Conservation (phyloP, 2,329 filamentous ascomycete genomes). For the Diaporthe citrichinensis region DNA sequence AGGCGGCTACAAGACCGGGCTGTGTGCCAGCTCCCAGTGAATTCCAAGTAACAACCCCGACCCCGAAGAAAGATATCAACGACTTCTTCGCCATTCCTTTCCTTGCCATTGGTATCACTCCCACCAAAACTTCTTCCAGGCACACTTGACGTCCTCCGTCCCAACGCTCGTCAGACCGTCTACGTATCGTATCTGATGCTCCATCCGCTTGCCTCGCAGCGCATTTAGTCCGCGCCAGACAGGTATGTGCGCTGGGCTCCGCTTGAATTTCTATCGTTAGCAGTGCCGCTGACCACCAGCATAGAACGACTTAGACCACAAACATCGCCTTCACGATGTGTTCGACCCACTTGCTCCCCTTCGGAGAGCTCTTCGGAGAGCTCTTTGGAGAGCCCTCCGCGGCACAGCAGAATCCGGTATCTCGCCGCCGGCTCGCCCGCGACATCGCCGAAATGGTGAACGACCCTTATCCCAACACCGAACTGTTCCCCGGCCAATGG, state of each 20-base stretch:
- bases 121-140: neutral
- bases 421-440: neutral
- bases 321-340: too few relatives aligned
- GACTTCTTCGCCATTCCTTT: neutral
- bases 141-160: neutral
- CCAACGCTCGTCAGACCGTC: neutral
- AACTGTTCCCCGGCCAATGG: neutral
- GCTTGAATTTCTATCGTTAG: neutral
- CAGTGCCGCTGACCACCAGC: neutral
- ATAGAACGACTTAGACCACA: neutral
- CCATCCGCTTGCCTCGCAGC: neutral
- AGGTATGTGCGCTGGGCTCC: neutral
- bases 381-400: too few relatives aligned
- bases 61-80: neutral
- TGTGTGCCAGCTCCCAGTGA: neutral
- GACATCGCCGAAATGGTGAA: neutral
- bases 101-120: neutral
- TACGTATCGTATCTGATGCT: neutral
- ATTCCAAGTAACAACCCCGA: neutral
- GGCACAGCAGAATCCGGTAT: neutral
- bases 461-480: neutral
- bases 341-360: too few relatives aligned
- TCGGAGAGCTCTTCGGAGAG: too few relatives aligned
- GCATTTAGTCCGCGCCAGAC: neutral
- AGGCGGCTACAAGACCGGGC: neutral